Base-by-base conservation (phyloP, 331 rosid genomes). In the Dryas integrifolia region DNA sequence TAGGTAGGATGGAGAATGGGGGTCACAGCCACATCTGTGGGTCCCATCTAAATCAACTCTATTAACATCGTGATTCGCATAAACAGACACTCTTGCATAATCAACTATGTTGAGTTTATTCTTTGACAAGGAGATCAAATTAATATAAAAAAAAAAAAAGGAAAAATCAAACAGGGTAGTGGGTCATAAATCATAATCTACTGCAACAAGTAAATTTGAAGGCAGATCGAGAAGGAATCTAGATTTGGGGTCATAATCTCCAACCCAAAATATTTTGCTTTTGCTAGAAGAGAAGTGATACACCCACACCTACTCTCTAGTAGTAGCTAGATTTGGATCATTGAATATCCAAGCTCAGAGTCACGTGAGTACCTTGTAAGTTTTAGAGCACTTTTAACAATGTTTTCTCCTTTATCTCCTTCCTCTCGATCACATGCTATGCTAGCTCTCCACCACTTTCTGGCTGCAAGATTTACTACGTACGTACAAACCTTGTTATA, bases 301-400 rank as follows among this genome's bases (percentile, higher is more conserved):
- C 35, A 30, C 35, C 35, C 35, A 30, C 35, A 30, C 35, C 35
- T 30, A 30, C 24, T 21, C 24, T 21, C 24, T 21, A 30, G 35
- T 30, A 30, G 35, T 62, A 26, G 24, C 77, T 58, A 53, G 78
- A 63, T 66, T 79, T 67, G 26, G 72, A 79, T 77, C 73, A 56
- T 21, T 80, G 87, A 74, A 75, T 69, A 72, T 79, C 80, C 67
- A 77, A 21, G 43, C 69, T 60, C 55, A 44, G 49, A 67, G 64
- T 86, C 90, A 82, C 90, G 85, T 83, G 86, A 86, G 61, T 72
- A 35, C 62, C 70, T 47, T 59, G 18, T 30, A 30, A 30, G 2
- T 58, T 65, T 55, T 59, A 56, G 67, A 16, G 21, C 53, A 58
- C 64, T 65, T 65, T 69, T 43, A 52, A 18, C 65, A 65, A 39